Base-by-base conservation (phyloP, 345 rosid genomes). In the Arabidopsis arenosa region DNA sequence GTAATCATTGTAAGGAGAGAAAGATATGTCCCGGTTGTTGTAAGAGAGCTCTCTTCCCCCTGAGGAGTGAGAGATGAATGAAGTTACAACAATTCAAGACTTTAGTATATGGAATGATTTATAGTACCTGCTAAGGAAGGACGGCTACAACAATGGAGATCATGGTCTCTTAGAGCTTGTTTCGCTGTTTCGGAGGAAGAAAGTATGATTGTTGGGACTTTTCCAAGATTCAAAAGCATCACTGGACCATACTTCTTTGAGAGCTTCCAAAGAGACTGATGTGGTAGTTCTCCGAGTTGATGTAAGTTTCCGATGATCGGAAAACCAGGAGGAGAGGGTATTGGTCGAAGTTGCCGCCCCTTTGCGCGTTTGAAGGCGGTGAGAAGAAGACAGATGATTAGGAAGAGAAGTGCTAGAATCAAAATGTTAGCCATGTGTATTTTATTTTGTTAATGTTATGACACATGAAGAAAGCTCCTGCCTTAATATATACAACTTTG, bases 181-280 rank as follows among this genome's bases (percentile, higher is more conserved):
- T 61, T 72, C 2, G 84, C 89, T 61, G 75, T 62, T 65, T 78
- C 66, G 2, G 88, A 83, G 0, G 91, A 84, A 35, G 89, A 86
- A 60, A 86, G 73, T 26, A 88, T 62, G 0, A 86, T 11, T 6
- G 80, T 35, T 23, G 83, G 78, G 36, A 62, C 65, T 10, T 5
- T 55, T 7, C 89, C 93, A 5, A 88, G 76, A 12, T 71, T 67
- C 23, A 86, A 15, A 28, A 76, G 79, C 84, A 88, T 67, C 10
- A 90, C 78, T 10, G 91, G 80, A 56, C 89, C 92, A 60, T 83
- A 81, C 53, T 78, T 80, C n/a, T 73, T 66, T 4, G 93, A 88
- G 8, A 90, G 85, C 0, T 72, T 59, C 80, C 84, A 73, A 17
- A 90, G 59, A 54, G 67, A 54, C 3, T 5, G 53, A 63, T 83